phyloP scores from a whole-genome alignment of 345 rosid species.

The Aurinia saxatilis region DNA sequence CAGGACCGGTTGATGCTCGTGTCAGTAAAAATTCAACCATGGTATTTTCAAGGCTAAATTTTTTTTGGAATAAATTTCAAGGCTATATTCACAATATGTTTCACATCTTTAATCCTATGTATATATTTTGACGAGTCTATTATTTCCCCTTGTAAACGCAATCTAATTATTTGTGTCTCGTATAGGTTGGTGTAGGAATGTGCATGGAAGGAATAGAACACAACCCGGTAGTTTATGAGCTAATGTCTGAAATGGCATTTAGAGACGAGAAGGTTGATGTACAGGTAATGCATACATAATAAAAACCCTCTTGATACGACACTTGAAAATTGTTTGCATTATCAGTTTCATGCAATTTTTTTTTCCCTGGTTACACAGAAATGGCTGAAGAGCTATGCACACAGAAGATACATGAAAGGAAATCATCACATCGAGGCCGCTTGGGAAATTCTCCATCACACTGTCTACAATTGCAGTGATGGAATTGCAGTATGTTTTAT shows the following conservation, averaged over 20 bases:
- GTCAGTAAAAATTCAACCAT: slow-evolving; percentile 74
- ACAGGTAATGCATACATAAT: slow-evolving; percentile 38
- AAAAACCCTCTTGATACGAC: background rate
- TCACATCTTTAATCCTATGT: background rate
- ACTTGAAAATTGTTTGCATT: background rate
- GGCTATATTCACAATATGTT: background rate
- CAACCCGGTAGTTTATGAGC: slow-evolving; percentile 84
- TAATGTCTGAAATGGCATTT: slow-evolving; percentile 95
- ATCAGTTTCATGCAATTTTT: background rate
- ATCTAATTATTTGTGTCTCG: slow-evolving; percentile 1
- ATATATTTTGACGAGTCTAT: background rate
- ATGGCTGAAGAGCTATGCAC: slow-evolving; percentile 75
- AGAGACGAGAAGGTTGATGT: slow-evolving; percentile 60
- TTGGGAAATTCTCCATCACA: slow-evolving; percentile 76
- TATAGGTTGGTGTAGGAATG: slow-evolving; percentile 90
- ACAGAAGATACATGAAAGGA: slow-evolving; percentile 75
- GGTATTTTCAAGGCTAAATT: slow-evolving; percentile 39
- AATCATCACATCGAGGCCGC: slow-evolving; percentile 51
- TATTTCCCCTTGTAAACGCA: background rate
- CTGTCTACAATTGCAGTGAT: slow-evolving; percentile 82
- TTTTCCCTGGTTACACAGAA: slow-evolving; percentile 34
- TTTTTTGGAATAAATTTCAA: too few relatives aligned
- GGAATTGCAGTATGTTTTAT: slow-evolving; percentile 63
- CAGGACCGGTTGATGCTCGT: slow-evolving; percentile 80
- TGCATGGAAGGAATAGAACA: slow-evolving; percentile 99